Evolutionary conservation across 352 stramenopile species (phyloP).

Genomic region (Pythium volutum): DNA sequence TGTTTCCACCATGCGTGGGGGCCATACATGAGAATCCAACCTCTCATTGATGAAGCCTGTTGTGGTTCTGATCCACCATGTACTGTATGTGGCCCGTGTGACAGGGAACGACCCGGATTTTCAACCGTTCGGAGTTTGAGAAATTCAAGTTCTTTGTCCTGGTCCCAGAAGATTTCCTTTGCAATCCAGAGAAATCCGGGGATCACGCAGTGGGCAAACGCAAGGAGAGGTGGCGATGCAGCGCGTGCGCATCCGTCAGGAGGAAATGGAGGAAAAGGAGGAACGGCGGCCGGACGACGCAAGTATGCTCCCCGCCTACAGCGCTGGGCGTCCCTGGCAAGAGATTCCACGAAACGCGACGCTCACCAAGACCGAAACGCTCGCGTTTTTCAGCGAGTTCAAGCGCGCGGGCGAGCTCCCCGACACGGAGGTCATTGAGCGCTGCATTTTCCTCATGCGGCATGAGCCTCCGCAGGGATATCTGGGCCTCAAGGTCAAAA

Average conservation of each 20-base stretch:
- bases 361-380: slow-evolving; percentile 26
- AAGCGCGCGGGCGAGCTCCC: slow-evolving; percentile 24
- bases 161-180: no score
- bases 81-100: no score
- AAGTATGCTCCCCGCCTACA: slow-evolving; percentile 20
- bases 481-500: slow-evolving; percentile 26
- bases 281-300: slow-evolving; percentile 21
- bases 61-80: no score
- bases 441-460: slow-evolving; percentile 29
- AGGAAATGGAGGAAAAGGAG: slow-evolving; percentile 15
- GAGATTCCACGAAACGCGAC: slow-evolving; percentile 32
- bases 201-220: no score
- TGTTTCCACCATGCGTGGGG: no score
- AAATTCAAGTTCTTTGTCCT: no score
- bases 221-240: not conserved
- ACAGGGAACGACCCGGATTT: no score
- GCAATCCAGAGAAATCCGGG: no score
- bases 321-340: slow-evolving; percentile 18
- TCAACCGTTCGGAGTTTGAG: no score
- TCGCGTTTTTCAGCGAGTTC: slow-evolving; percentile 34
- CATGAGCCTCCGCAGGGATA: slow-evolving; percentile 27
- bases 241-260: slow-evolving; percentile 3
- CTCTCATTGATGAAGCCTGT: no score
- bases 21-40: no score
- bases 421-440: slow-evolving; percentile 29